These are phyloP conservation scores for Ophiocordyceps camponoti-saundersi DNA, from an alignment of 2,329 filamentous ascomycete species.

Conservation along the genomic window DNA sequence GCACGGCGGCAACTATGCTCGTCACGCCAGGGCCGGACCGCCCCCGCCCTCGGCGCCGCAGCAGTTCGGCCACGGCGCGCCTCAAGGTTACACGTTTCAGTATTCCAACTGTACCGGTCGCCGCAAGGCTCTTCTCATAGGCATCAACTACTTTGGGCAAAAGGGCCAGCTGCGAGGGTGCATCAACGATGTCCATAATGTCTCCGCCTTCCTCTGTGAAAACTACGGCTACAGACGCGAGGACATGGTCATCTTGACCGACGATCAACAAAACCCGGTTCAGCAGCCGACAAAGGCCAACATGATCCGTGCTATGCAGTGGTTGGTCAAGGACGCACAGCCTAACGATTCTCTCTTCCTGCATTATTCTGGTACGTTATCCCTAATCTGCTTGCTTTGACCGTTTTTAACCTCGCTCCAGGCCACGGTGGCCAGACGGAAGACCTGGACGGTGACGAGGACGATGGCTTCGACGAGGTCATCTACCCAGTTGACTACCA, in stretches of 20 bases:
- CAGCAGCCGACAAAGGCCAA: constrained; percentile 61
- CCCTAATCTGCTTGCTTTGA: too few species aligned
- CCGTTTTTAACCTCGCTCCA: constrained; percentile 10
- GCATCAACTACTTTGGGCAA: constrained; percentile 68
- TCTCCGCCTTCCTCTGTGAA: constrained; percentile 53
- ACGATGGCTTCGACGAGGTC: constrained; percentile 62
- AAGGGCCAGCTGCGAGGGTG: constrained; percentile 56
- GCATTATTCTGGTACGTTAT: constrained; percentile 45
- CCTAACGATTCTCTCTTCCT: constrained; percentile 66
- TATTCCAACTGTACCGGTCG: constrained; percentile 60
- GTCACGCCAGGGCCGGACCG: constrained; percentile 14
- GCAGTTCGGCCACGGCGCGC: constrained; percentile 51
- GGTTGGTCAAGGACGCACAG: constrained; percentile 53
- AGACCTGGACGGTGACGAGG: constrained; percentile 59
- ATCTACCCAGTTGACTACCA: constrained; percentile 66
- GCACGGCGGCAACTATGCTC: constrained; percentile 10
- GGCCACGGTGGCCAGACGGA: constrained; percentile 63
- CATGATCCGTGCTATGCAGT: constrained; percentile 58
- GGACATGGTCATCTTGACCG: constrained; percentile 66
- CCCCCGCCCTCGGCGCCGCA: constrained; percentile 33
- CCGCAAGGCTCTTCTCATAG: constrained; percentile 59
- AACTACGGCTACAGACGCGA: constrained; percentile 56
- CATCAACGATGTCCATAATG: constrained; percentile 68
- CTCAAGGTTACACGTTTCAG: constrained; percentile 53
- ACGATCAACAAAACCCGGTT: constrained; percentile 54